A percentile compares a stretch with the other conserved stretches of the same genome.
Evolutionary conservation across 2,329 filamentous ascomycete genomes (phyloP).

Genomic region (Lachnellula arida): DNA sequence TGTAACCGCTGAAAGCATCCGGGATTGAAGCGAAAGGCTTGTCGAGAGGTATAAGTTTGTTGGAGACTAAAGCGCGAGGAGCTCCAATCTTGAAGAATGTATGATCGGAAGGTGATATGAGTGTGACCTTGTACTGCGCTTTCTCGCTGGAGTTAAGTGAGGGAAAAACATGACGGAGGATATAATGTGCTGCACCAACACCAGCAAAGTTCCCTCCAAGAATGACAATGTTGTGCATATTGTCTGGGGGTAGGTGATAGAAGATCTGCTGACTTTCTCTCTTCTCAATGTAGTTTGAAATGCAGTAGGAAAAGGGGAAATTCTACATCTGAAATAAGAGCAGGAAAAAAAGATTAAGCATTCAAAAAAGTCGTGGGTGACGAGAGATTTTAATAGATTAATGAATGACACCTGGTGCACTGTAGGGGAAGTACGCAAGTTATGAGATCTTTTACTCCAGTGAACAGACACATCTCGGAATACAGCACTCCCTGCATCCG

Average conservation of each 20-base stretch:
- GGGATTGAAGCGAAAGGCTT: conserved; percentile 46
- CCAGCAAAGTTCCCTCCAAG: conserved; percentile 49
- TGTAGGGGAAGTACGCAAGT: too few species aligned
- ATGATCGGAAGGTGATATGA: not conserved
- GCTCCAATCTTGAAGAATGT: conserved; percentile 26
- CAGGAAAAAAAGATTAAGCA: too few species aligned
- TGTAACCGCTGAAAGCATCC: conserved; percentile 46
- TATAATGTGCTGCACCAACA: conserved; percentile 45
- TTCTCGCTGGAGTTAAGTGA: conserved; percentile 29
- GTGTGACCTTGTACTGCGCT: not conserved
- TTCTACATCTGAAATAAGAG: too few species aligned
- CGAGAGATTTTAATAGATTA: too few species aligned
- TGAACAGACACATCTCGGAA: too few species aligned
- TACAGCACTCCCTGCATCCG: too few species aligned
- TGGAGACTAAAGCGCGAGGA: conserved; percentile 47
- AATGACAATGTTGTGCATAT: conserved; percentile 37
- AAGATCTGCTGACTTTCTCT: too few species aligned
- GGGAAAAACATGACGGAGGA: conserved; percentile 47
- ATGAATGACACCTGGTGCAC: too few species aligned
- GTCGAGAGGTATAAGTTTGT: conserved; percentile 41
- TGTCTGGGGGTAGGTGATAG: not conserved
- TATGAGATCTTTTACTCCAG: too few species aligned
- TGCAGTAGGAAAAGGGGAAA: not conserved
- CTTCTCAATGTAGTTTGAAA: not conserved
- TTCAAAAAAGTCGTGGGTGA: too few species aligned